Evolutionary conservation across 768 basidiomycete species (phyloP).

Genomic region (Paxillus ammoniavirescens): DNA sequence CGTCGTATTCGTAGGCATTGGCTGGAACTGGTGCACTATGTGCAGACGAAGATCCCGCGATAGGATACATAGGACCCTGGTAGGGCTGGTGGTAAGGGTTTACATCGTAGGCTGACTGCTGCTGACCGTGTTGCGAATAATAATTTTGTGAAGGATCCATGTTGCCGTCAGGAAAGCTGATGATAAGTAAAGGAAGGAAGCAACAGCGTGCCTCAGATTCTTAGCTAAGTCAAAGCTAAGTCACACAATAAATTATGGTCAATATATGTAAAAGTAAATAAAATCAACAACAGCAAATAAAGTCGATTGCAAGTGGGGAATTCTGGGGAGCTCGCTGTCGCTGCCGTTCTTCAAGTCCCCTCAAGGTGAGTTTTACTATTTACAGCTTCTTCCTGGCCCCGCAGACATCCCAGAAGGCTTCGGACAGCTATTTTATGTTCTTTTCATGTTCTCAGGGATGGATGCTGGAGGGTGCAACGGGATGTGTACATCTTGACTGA

Average conservation of each 20-base stretch:
- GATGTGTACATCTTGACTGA: constrained; percentile 30
- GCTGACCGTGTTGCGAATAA: constrained; percentile 49
- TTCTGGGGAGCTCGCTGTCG: constrained; percentile 23
- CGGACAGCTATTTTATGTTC: not conserved
- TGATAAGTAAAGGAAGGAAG: not conserved
- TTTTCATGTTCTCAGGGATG: constrained; percentile 19
- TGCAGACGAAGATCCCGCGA: constrained; percentile 60
- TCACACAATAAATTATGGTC: constrained; percentile 5
- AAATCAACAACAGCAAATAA: constrained; percentile 33
- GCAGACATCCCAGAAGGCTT: not conserved
- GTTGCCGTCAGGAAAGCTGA: constrained; percentile 4
- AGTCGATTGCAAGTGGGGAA: constrained; percentile 6
- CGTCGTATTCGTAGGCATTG: constrained; percentile 91
- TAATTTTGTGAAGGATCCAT: constrained; percentile 41
- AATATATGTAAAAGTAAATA: constrained; percentile 11
- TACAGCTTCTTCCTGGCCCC: not conserved
- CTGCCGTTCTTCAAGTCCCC: constrained; percentile 29
- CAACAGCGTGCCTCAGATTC: not conserved
- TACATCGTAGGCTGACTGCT: constrained; percentile 56
- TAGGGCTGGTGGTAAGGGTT: constrained; percentile 85
- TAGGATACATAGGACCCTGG: constrained; percentile 68
- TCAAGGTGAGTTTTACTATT: constrained; percentile 38
- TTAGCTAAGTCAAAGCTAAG: not conserved
- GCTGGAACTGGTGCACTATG: constrained; percentile 81
- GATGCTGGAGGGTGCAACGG: constrained; percentile 25